Conservation (phyloP, 106 monocot genomes). For the Dioscorea dumetorum region DNA sequence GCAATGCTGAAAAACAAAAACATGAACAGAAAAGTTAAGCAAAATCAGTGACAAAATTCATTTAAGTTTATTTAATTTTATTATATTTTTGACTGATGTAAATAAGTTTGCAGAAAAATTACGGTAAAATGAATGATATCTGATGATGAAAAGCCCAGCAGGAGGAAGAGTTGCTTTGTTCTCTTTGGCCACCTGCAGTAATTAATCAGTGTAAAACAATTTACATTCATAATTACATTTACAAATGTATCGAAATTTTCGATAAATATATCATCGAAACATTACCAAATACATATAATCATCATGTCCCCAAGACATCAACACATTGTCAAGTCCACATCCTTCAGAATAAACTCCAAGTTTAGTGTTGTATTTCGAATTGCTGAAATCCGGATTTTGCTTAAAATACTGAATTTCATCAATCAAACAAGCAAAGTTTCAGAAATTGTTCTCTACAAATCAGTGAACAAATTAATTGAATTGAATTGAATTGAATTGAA, state of each 20-base stretch:
- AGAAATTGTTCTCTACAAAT: not conserved
- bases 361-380: slow-evolving; percentile 60
- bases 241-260: too few species aligned
- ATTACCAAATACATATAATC: slow-evolving; percentile 94
- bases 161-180: slow-evolving; percentile 72
- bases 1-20: slow-evolving; percentile 40
- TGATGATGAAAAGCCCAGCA: slow-evolving; percentile 75
- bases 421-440: not conserved
- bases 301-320: slow-evolving; percentile 94
- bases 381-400: slow-evolving; percentile 54
- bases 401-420: slow-evolving; percentile 49
- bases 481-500: not conserved
- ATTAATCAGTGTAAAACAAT: not conserved
- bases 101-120: slow-evolving; percentile 2
- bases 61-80: not conserved
- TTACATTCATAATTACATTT: too few species aligned
- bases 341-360: slow-evolving; percentile 69
- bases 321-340: slow-evolving; percentile 80
- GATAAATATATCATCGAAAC: too few species aligned
- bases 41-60: not conserved
- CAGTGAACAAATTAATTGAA: not conserved
- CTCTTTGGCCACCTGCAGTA: slow-evolving; percentile 66
- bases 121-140: slow-evolving; percentile 94
- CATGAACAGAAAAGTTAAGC: not conserved
- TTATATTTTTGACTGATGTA: not conserved